Percentiles rank a stretch among this genome's conserved stretches.
Evolutionary conservation across 768 basidiomycete species (phyloP).

Genomic region (Russula virescens): DNA sequence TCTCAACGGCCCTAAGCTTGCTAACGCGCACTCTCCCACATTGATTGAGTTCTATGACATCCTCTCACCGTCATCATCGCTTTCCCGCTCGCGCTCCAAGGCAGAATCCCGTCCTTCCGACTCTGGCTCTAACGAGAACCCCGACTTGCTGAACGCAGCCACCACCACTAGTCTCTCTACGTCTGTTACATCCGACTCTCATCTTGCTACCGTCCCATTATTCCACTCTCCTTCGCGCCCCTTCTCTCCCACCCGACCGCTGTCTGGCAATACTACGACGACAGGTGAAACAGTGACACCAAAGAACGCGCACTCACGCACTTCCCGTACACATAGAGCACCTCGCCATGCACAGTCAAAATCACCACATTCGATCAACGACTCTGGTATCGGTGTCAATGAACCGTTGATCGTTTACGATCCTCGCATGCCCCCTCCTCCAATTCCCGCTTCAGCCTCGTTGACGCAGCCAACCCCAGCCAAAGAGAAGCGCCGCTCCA

Average conservation of each 20-base stretch:
- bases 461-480: constrained; percentile 25
- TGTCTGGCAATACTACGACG: constrained; percentile 59
- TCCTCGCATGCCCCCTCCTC: constrained; percentile 23
- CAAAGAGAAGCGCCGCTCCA: constrained; percentile 35
- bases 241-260: constrained; percentile 49
- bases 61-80: constrained; percentile 41
- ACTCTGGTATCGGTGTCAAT: constrained; percentile 17
- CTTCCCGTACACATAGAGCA: constrained; percentile 11
- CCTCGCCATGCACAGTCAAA: constrained; percentile 8
- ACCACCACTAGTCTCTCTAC: constrained; percentile 20
- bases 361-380: constrained; percentile 10
- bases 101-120: constrained; percentile 19
- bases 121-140: constrained; percentile 27
- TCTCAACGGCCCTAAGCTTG: neutral
- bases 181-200: constrained; percentile 24
- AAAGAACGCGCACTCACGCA: constrained; percentile 17
- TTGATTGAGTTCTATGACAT: constrained; percentile 52
- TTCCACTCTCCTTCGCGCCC: constrained; percentile 39
- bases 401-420: constrained; percentile 18
- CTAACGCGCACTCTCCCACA: neutral
- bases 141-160: constrained; percentile 23
- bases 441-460: constrained; percentile 23
- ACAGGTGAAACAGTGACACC: constrained; percentile 59
- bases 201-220: constrained; percentile 20
- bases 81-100: constrained; percentile 52